phyloP scores from a whole-genome alignment of 2,329 filamentous ascomycete species.

The Calcarisporium arbuscula region DNA sequence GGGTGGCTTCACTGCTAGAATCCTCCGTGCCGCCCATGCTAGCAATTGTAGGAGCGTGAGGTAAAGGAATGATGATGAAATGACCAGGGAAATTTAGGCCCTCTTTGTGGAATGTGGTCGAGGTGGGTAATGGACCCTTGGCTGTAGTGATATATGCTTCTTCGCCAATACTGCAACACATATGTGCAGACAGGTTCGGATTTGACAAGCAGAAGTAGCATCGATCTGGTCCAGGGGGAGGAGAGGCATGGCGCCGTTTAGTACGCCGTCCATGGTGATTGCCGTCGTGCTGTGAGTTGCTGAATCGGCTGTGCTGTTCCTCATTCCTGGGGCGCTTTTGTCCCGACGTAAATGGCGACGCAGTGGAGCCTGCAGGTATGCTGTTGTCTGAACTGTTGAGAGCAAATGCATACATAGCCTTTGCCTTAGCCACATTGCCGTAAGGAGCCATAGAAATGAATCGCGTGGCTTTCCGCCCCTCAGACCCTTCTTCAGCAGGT shows the following conservation, averaged over 20 bases:
- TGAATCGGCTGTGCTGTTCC: conserved; percentile 50
- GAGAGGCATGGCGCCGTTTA: conserved; percentile 41
- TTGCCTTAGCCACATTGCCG: conserved; percentile 70
- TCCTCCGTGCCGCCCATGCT: conserved; percentile 52
- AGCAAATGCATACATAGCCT: conserved; percentile 72
- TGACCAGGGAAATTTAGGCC: conserved; percentile 74
- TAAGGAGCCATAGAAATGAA: conserved; percentile 85
- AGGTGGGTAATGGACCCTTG: conserved; percentile 77
- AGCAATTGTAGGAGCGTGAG: conserved; percentile 70
- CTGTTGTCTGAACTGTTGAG: conserved; percentile 60
- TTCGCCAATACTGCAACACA: conserved; percentile 83
- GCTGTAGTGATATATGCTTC: conserved; percentile 86
- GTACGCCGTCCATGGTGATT: conserved; percentile 35
- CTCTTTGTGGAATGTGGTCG: conserved; percentile 57
- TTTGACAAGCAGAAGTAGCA: conserved; percentile 98
- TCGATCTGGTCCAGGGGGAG: conserved; percentile 64
- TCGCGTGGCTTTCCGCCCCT: conserved; percentile 62
- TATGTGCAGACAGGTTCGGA: conserved; percentile 73
- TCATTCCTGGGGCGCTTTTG: conserved; percentile 49
- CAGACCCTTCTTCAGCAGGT: conserved; percentile 36
- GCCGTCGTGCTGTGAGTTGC: conserved; percentile 37
- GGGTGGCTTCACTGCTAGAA: conserved; percentile 46
- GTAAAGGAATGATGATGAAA: conserved; percentile 83
- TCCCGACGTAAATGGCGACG: conserved; percentile 60
- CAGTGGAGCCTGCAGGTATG: conserved; percentile 65